phyloP scores from a whole-genome alignment of 768 basidiomycete species.

The Tulasnella sp. region DNA sequence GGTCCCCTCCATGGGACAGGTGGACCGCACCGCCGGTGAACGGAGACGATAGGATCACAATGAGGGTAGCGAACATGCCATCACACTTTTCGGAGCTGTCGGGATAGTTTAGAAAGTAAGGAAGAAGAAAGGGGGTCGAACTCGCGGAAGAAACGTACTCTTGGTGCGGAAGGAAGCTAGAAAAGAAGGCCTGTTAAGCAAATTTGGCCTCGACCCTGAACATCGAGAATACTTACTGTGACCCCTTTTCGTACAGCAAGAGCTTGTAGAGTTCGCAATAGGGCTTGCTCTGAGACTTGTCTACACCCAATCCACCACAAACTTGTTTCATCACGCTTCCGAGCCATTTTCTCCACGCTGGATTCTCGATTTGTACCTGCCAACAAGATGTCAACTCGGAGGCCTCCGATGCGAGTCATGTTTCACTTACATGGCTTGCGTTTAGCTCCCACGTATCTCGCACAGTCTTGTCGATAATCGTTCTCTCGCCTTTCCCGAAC shows the following conservation, averaged over 20 bases:
- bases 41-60: conserved; percentile 36
- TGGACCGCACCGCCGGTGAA: conserved; percentile 38
- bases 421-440: conserved; percentile 21
- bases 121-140: neutral
- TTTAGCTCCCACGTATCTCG: conserved; percentile 44
- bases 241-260: conserved; percentile 37
- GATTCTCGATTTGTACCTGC: conserved; percentile 32
- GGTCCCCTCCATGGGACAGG: conserved; percentile 29
- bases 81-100: conserved; percentile 35
- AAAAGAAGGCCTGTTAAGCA: neutral
- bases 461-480: conserved; percentile 34
- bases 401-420: neutral
- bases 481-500: conserved; percentile 35
- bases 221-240: conserved; percentile 31
- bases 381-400: neutral
- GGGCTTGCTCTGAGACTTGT: conserved; percentile 22
- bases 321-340: conserved; percentile 23
- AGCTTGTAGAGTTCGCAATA: conserved; percentile 37
- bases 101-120: neutral
- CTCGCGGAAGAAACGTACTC: too few relatives aligned
- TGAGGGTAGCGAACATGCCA: conserved; percentile 42
- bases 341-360: conserved; percentile 31
- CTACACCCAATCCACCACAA: conserved; percentile 30
- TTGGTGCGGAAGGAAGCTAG: conserved; percentile 36
- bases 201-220: neutral